Base-by-base conservation (phyloP, 2,329 filamentous ascomycete species). In the Alternaria sp. region DNA sequence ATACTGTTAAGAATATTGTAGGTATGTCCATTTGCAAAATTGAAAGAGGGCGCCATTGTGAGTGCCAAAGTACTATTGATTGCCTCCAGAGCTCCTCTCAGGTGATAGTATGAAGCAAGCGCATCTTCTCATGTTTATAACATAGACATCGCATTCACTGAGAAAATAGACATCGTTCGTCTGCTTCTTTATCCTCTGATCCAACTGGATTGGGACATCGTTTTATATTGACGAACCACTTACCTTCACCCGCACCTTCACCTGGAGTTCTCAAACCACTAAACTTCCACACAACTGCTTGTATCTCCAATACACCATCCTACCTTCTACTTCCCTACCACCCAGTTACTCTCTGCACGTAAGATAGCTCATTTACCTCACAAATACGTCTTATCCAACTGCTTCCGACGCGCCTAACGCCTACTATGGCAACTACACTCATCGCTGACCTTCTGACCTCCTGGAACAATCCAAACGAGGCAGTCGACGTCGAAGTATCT, bases 381-480 rank as follows among this genome's bases (percentile, higher is more conserved):
- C 25, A 27, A 9, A 16, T 14, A 14, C 1, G 11, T 36, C 30
- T 36, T 22, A 3, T 12, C 46, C 5, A 3, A 32, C 32, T 38
- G 12, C 20, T 25, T 7, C 9, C 8, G 6, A 50, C 32, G 2
- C 3, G 25, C 34, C 4, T 16, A 40, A 41, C n/a, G 11, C 8
- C 5, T 16, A 20, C 22, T 36, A 12, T 52, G 36, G 16, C 25
- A 30, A 30, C 22, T 14, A 41, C 7, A 5, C 43, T 32, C 20
- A 56, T 56, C 32, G 44, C 32, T 14, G 9, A 7, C 2, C 55
- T 58, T 45, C 27, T 18, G 16, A 27, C 45, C 36, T 50, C 54
- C 20, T 57, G 54, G 54, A 50, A 8, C 27, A 20, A 34, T 8
- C 45, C 20, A 5, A 22, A 34, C 25, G 45, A 50, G 11, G 3